A percentile compares a stretch with the other conserved stretches of the same genome.
Conservation (phyloP, 176 grass and related monocot genomes). For the Oryza brachyantha region DNA sequence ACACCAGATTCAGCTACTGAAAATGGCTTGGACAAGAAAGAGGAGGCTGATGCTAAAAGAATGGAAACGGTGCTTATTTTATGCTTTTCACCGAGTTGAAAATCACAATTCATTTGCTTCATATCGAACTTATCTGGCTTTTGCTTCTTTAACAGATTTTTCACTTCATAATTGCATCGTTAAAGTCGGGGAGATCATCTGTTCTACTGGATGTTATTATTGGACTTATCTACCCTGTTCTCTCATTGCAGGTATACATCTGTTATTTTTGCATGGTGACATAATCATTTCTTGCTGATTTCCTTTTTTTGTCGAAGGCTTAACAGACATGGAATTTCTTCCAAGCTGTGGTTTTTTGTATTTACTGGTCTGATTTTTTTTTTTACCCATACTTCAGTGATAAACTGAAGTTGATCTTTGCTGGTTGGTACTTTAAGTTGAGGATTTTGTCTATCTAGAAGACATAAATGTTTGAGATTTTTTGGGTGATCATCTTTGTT, state of each 20-base stretch:
- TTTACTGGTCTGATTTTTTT: neutral
- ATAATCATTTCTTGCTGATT: neutral
- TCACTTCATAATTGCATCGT: slow-evolving; percentile 83
- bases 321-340: slow-evolving; percentile 4
- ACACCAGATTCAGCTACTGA: slow-evolving; percentile 38
- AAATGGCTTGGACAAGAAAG: slow-evolving; percentile 44
- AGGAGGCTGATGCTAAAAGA: slow-evolving; percentile 53
- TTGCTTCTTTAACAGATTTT: slow-evolving; percentile 69
- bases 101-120: slow-evolving; percentile 14
- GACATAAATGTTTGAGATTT: neutral
- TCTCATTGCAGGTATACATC: slow-evolving; percentile 80
- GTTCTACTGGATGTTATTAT: slow-evolving; percentile 80
- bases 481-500: neutral
- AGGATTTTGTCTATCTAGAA: neutral
- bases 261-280: neutral
- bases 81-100: slow-evolving; percentile 5
- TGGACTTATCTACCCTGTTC: slow-evolving; percentile 66
- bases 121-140: slow-evolving; percentile 29
- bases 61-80: slow-evolving; percentile 83
- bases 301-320: neutral
- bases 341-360: neutral
- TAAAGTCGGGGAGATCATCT: slow-evolving; percentile 89
- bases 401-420: neutral
- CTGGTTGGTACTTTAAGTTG: neutral
- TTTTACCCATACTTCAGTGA: neutral